phyloP scores from a whole-genome alignment of 192 early-diverging fungal species.

The Coemansia sp. region DNA sequence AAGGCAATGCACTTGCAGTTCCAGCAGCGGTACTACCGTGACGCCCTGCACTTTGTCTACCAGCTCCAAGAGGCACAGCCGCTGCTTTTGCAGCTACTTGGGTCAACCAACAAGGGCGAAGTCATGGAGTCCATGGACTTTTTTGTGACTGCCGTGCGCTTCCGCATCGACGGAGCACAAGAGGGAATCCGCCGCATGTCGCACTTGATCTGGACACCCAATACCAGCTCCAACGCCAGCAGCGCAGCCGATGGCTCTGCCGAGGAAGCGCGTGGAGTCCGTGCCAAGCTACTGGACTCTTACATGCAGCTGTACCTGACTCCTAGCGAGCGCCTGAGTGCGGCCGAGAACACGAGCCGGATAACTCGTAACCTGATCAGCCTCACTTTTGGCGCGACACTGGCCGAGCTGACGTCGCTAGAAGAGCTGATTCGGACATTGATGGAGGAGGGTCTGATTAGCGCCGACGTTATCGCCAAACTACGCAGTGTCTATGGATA shows the following conservation, averaged over 20 bases:
- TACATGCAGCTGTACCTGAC: conserved; percentile 83
- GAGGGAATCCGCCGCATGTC: conserved; percentile 93
- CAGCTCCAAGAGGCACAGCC: conserved; percentile 79
- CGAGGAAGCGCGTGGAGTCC: conserved; percentile 74
- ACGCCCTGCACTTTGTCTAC: conserved; percentile 85
- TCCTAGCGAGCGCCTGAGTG: conserved; percentile 45
- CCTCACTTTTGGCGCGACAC: conserved; percentile 80
- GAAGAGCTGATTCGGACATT: conserved; percentile 88
- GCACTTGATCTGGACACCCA: conserved; percentile 89
- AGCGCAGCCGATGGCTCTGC: conserved; percentile 22
- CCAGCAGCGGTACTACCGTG: conserved; percentile 79
- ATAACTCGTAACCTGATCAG: conserved; percentile 64
- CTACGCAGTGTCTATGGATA: conserved; percentile 83
- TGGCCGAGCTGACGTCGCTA: conserved; percentile 94
- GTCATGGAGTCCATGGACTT: conserved; percentile 97
- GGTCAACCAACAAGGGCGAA: conserved; percentile 88
- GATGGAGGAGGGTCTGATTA: conserved; percentile 67
- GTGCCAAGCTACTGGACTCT: conserved; percentile 74
- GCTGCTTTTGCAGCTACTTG: conserved; percentile 80
- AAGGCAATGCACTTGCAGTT: conserved; percentile 58
- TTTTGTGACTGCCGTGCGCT: conserved; percentile 83
- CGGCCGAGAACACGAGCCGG: conserved; percentile 53
- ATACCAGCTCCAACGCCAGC: conserved; percentile 48
- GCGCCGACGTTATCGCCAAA: conserved; percentile 68
- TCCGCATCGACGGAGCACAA: conserved; percentile 80